Base-by-base conservation (phyloP, 345 rosid genomes). In the Populus davidiana region DNA sequence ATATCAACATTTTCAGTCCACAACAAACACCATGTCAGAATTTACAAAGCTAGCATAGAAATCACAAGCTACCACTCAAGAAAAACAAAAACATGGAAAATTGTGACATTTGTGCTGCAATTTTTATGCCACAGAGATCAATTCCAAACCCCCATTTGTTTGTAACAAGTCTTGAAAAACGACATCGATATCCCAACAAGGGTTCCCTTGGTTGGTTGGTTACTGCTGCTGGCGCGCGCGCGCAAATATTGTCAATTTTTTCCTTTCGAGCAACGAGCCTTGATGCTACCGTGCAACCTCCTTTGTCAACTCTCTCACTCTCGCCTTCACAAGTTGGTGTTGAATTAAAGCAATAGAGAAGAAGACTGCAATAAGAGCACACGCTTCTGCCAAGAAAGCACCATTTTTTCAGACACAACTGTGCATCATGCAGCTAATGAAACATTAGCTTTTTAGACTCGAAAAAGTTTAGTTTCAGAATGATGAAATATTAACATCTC, bases 371-470 rank as follows among this genome's bases (percentile, higher is more conserved):
- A 71, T 25, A 17, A n/a, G n/a, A 67, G 74, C 70, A 62, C 56
- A 63, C 29, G 43, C 50, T 47, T 20, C 50, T 29, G 77, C 73
- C 21, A 33, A 8, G 68, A 18, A 43, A 31, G 63, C 74, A 41
- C 41, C 14, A 47, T 23, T 27, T 61, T 73, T 79, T 74, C 38
- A 79, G 52, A 33, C 36, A 67, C 52, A 44, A 49, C 67, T 39
- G 33, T 44, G 14, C 70, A 18, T 50, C 69, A 50, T 69, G 72
- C 62, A 52, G 11, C 44, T 64, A 56, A 41, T 2, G 61, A 80
- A 29, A 47, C 29, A 35, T 35, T 63, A 76, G 62, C 68, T 65
- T 73, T 73, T 61, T 70, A 70, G 61, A 82, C 79, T 64, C 35
- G 52, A 71, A 33, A 78, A 20, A 8, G 5, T 44, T 68, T 23